These are phyloP conservation scores for Linaria vulgaris DNA, from an alignment of 257 asterid species.

Conservation along the genomic window DNA sequence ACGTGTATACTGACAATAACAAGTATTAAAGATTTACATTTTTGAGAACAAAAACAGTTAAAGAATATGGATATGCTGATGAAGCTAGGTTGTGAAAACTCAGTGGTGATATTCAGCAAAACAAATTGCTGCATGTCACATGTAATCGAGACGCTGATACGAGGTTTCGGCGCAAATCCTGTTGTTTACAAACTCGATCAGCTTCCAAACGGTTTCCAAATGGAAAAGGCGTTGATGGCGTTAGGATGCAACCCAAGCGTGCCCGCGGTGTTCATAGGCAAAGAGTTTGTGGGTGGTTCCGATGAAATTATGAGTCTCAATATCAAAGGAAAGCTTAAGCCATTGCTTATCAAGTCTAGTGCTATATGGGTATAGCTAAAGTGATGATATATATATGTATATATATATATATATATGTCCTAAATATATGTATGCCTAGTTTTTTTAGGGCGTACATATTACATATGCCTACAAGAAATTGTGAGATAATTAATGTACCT, in stretches of 20 bases:
- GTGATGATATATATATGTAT: no score
- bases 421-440: no score
- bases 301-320: constrained; percentile 63
- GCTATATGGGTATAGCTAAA: constrained; percentile 57
- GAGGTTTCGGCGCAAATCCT: constrained; percentile 57
- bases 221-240: constrained; percentile 47
- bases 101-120: constrained; percentile 68
- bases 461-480: no score
- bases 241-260: constrained; percentile 54
- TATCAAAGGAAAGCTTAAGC: constrained; percentile 48
- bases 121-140: constrained; percentile 61
- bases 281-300: constrained; percentile 56
- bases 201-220: constrained; percentile 37
- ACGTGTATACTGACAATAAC: no score
- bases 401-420: no score
- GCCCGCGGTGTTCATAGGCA: constrained; percentile 68
- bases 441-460: no score
- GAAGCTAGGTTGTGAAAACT: constrained; percentile 40
- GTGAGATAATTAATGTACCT: no score
- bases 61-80: constrained; percentile 40
- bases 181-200: constrained; percentile 44
- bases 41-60: neutral
- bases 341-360: constrained; percentile 51
- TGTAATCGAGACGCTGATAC: constrained; percentile 38
- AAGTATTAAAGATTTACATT: no score